phyloP scores from a whole-genome alignment of 164 flowering plant species.

The Nelumbo lutea region DNA sequence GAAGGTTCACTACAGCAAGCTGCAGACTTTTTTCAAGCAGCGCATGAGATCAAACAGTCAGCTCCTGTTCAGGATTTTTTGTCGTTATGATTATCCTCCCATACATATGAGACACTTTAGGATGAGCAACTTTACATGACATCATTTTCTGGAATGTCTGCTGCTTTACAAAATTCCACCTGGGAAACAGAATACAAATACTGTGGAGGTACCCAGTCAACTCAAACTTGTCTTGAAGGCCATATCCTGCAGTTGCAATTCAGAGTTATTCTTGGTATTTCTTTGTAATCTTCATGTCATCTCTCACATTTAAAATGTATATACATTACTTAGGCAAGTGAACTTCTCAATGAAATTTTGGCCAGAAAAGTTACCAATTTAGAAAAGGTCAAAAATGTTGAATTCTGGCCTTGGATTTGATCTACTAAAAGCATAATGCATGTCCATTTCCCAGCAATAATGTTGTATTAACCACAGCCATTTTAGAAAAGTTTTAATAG shows the following conservation, averaged over 20 bases:
- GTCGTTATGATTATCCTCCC: slow-evolving; percentile 10
- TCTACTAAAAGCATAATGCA: no score
- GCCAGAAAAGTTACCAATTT: no score
- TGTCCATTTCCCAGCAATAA: no score
- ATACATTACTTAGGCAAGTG: background rate
- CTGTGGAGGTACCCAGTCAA: background rate
- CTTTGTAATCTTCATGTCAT: background rate
- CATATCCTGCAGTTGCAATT: background rate
- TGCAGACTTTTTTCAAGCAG: slow-evolving; percentile 90
- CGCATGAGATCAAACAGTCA: slow-evolving; percentile 70
- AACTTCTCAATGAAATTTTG: background rate
- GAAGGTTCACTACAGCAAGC: slow-evolving; percentile 81
- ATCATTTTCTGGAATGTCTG: background rate
- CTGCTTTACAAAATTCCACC: background rate
- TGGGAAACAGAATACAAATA: background rate
- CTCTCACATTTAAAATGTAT: background rate
- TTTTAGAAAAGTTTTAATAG: no score
- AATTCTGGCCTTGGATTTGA: no score
- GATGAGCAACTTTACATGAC: background rate
- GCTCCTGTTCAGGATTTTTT: slow-evolving; percentile 65
- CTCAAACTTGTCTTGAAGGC: background rate
- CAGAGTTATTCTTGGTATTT: background rate
- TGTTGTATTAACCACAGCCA: no score
- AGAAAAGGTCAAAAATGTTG: no score
- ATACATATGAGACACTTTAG: background rate